These are phyloP conservation scores for Closterium sp. DNA, from an alignment of 139 green algal genomes.

Conservation along the genomic window DNA sequence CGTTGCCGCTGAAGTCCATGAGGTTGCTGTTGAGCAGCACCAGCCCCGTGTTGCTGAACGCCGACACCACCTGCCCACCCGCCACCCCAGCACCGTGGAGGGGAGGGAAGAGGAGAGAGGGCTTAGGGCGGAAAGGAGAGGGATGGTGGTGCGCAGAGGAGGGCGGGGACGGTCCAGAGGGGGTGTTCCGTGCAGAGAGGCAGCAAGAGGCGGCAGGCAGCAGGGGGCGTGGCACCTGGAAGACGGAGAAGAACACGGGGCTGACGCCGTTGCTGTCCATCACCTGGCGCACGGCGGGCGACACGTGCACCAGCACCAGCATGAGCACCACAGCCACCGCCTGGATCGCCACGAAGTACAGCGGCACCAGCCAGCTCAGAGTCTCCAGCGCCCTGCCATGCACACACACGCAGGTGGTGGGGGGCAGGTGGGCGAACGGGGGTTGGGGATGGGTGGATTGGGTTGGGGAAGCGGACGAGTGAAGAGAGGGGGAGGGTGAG, in stretches of 20 bases:
- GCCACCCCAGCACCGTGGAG: not conserved
- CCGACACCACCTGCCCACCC: constrained; percentile 10
- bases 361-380: constrained; percentile 40
- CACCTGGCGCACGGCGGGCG: not conserved
- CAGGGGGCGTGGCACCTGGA: constrained; percentile 18
- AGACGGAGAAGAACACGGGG: constrained; percentile 25
- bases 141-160: no score
- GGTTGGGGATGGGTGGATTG: not conserved
- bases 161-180: no score
- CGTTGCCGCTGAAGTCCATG: constrained; percentile 15
- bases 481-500: not conserved
- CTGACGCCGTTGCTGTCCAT: not conserved
- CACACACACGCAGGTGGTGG: not conserved
- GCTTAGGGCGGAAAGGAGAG: not conserved
- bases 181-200: no score
- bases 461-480: not conserved
- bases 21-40: constrained; percentile 29
- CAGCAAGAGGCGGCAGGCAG: no score
- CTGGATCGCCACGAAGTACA: constrained; percentile 27
- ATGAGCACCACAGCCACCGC: constrained; percentile 10
- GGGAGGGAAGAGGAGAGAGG: not conserved
- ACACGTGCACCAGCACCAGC: not conserved
- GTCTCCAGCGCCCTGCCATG: constrained; percentile 11
- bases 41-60: constrained; percentile 45
- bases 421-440: not conserved